phyloP scores from a whole-genome alignment of 257 asterid genomes.

The Nicotiana tabacum region DNA sequence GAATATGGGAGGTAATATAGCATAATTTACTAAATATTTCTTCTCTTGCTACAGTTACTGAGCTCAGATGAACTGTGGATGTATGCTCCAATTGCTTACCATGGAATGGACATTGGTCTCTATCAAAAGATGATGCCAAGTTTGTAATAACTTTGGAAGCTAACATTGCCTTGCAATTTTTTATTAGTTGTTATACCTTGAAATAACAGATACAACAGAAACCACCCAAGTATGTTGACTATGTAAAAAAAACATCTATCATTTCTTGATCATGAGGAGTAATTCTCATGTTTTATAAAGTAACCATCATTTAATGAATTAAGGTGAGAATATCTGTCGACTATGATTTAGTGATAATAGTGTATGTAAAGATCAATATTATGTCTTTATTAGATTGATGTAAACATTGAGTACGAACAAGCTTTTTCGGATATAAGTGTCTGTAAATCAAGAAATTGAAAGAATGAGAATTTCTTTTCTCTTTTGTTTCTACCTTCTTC shows the following conservation, averaged over 20 bases:
- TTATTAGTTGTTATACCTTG: background rate
- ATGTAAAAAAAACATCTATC: conserved; percentile 16
- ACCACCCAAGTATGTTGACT: conserved; percentile 13
- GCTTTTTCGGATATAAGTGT: too few relatives aligned
- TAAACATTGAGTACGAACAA: too few relatives aligned
- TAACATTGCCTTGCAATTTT: conserved; percentile 15
- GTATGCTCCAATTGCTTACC: conserved; percentile 92
- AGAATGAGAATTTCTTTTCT: background rate
- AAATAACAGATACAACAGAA: background rate
- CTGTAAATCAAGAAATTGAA: background rate
- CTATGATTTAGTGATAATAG: too few relatives aligned
- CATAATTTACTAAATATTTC: background rate
- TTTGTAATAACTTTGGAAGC: conserved; percentile 14
- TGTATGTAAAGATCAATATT: too few relatives aligned
- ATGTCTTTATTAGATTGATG: too few relatives aligned
- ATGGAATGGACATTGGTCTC: conserved; percentile 72
- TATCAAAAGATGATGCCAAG: conserved; percentile 45
- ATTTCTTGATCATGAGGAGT: conserved; percentile 21
- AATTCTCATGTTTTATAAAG: conserved; percentile 22
- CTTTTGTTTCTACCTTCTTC: background rate
- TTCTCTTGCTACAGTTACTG: conserved; percentile 43
- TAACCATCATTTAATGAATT: too few relatives aligned
- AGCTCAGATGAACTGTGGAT: conserved; percentile 91
- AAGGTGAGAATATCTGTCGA: too few relatives aligned
- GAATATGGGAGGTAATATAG: too few relatives aligned